Percentiles rank a stretch among this genome's conserved stretches.
Evolutionary conservation across 2,329 filamentous ascomycete species (phyloP).

Genomic region (Truncatella angustata): DNA sequence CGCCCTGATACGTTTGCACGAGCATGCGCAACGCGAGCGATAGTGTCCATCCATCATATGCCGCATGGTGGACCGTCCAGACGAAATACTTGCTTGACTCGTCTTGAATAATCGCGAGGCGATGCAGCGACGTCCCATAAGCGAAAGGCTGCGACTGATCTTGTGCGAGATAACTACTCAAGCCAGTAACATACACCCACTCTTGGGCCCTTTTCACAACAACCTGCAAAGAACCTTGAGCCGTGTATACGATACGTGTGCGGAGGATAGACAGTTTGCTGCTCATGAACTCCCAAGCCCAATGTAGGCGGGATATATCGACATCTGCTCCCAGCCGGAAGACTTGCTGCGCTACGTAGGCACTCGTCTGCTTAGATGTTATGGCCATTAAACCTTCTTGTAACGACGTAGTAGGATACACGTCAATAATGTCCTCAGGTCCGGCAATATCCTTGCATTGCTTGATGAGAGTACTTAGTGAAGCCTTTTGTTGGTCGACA

Average conservation of each 20-base stretch:
- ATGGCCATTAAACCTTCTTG: conserved; percentile 28
- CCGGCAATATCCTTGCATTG: background rate
- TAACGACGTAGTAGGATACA: conserved; percentile 25
- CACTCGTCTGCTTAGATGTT: conserved; percentile 19
- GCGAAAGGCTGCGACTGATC: background rate
- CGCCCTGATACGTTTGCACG: background rate
- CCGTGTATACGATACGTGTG: conserved; percentile 17
- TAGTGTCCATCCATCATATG: conserved; percentile 10
- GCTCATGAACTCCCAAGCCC: conserved; percentile 13
- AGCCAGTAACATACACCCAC: background rate
- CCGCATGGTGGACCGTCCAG: conserved; percentile 8
- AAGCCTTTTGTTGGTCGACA: background rate
- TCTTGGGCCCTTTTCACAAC: background rate
- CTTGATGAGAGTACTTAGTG: background rate
- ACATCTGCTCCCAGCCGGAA: conserved; percentile 5
- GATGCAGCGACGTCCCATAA: background rate
- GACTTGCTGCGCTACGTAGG: conserved; percentile 24
- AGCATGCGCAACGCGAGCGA: background rate
- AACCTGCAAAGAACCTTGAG: background rate
- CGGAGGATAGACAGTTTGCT: conserved; percentile 16
- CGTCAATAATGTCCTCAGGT: conserved; percentile 14
- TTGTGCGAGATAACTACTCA: background rate
- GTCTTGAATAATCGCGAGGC: background rate
- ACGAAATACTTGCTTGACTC: conserved; percentile 1
- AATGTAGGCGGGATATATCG: conserved; percentile 7